A percentile compares a stretch with the other conserved stretches of the same genome.
phyloP scores from a whole-genome alignment of 192 early-diverging fungal genomes.

The Diversispora eburnea region DNA sequence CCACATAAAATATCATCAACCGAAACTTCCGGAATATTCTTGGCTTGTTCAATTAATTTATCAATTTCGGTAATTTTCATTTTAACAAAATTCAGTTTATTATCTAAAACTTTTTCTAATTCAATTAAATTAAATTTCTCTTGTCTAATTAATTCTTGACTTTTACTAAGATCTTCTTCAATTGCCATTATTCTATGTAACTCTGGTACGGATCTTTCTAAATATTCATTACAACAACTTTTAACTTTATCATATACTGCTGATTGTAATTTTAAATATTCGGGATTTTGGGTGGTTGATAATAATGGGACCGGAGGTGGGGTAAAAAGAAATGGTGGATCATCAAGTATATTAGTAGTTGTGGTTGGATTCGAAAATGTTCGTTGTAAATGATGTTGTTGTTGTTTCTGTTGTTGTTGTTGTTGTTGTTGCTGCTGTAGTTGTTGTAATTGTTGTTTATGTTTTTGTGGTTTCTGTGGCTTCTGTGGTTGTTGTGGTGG shows the following conservation, averaged over 20 bases:
- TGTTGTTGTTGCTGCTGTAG: not conserved
- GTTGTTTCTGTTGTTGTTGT: not conserved
- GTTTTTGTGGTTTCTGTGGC: conserved; percentile 29
- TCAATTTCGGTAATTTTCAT: conserved; percentile 58
- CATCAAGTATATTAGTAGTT: conserved; percentile 35
- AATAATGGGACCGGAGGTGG: conserved; percentile 1
- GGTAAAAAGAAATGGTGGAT: conserved; percentile 11
- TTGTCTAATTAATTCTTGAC: conserved; percentile 59
- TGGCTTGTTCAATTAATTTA: conserved; percentile 47
- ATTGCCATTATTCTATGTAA: conserved; percentile 65
- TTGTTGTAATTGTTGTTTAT: not conserved
- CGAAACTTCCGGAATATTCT: conserved; percentile 54
- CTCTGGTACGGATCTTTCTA: conserved; percentile 53
- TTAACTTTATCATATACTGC: conserved; percentile 61
- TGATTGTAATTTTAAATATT: conserved; percentile 52
- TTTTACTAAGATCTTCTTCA: conserved; percentile 68
- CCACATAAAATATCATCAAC: conserved; percentile 62
- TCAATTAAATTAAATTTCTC: conserved; percentile 56
- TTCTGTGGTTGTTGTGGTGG: conserved; percentile 30
- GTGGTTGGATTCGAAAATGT: conserved; percentile 27
- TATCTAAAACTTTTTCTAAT: conserved; percentile 56
- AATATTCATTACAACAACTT: conserved; percentile 51
- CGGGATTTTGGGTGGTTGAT: conserved; percentile 35
- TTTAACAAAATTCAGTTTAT: conserved; percentile 64
- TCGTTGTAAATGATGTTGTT: not conserved